These are phyloP conservation scores for Astrephomene gubernaculifera DNA, from an alignment of 139 green algal species.

Conservation along the genomic window DNA sequence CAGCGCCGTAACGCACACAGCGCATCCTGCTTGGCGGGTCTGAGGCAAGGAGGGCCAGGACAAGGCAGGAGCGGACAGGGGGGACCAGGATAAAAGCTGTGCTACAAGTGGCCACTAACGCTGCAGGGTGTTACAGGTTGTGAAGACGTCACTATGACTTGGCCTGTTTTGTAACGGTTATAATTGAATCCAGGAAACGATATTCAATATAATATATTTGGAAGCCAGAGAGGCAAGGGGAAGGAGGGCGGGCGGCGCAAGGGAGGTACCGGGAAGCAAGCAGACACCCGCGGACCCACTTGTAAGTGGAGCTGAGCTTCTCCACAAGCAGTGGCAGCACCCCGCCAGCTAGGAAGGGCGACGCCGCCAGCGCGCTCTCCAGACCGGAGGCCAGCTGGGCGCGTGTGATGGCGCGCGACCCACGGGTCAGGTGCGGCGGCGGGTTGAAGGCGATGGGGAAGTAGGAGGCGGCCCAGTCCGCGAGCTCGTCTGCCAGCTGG, in stretches of 20 bases:
- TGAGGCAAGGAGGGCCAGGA: constrained; percentile 1
- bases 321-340: constrained; percentile 59
- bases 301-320: constrained; percentile 60
- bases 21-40: constrained; percentile 55
- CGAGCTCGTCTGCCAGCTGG: constrained; percentile 75
- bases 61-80: background rate
- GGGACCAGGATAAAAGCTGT: too few species aligned
- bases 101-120: too few species aligned
- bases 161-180: too few species aligned
- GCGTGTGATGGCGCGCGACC: constrained; percentile 7
- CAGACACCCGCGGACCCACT: too few species aligned
- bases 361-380: constrained; percentile 21
- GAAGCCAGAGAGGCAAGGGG: too few species aligned
- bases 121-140: too few species aligned
- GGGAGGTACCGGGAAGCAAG: too few species aligned
- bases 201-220: too few species aligned
- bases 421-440: constrained; percentile 40
- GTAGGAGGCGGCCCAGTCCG: constrained; percentile 90
- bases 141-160: too few species aligned
- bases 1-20: constrained; percentile 42
- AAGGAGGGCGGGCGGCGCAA: too few species aligned
- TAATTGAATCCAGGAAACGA: too few species aligned
- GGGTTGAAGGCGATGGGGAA: constrained; percentile 94
- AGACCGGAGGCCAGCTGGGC: constrained; percentile 24
- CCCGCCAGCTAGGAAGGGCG: constrained; percentile 48